These are phyloP conservation scores for Globisporangium alternatum DNA, from an alignment of 352 stramenopile species.

Conservation along the genomic window DNA sequence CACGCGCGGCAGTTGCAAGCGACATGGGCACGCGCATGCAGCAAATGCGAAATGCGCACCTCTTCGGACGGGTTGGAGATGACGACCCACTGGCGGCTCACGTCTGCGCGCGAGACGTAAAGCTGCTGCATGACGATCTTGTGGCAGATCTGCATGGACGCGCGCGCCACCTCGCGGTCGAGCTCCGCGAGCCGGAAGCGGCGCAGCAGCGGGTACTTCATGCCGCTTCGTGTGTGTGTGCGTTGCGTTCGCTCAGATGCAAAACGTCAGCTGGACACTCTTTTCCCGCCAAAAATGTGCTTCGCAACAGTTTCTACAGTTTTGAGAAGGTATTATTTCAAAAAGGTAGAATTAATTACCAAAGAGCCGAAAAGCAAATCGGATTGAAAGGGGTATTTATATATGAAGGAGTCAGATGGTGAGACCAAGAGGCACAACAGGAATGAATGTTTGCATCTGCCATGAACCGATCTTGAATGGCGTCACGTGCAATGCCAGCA, in stretches of 20 bases:
- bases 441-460: not conserved
- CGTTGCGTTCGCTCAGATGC: constrained; percentile 5
- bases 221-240: constrained; percentile 15
- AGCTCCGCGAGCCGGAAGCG: constrained; percentile 58
- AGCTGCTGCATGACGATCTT: constrained; percentile 85
- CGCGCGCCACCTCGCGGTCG: constrained; percentile 67
- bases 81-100: constrained; percentile 76
- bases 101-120: constrained; percentile 76
- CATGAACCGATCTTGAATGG: no score
- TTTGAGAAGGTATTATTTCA: not conserved
- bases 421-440: constrained; percentile 4
- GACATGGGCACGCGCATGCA: not conserved
- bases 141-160: constrained; percentile 82
- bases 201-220: constrained; percentile 63
- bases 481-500: not conserved
- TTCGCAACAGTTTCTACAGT: not conserved
- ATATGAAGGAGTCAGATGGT: not conserved
- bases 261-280: constrained; percentile 2
- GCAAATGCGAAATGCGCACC: constrained; percentile 13
- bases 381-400: not conserved
- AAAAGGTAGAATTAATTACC: not conserved
- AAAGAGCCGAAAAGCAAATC: not conserved
- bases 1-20: not conserved
- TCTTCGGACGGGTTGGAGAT: constrained; percentile 78
- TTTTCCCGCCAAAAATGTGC: constrained; percentile 12